These are phyloP conservation scores for Cutaneotrichosporon daszewskae DNA, from an alignment of 1,284 basidiomycete genomes.

Conservation along the genomic window DNA sequence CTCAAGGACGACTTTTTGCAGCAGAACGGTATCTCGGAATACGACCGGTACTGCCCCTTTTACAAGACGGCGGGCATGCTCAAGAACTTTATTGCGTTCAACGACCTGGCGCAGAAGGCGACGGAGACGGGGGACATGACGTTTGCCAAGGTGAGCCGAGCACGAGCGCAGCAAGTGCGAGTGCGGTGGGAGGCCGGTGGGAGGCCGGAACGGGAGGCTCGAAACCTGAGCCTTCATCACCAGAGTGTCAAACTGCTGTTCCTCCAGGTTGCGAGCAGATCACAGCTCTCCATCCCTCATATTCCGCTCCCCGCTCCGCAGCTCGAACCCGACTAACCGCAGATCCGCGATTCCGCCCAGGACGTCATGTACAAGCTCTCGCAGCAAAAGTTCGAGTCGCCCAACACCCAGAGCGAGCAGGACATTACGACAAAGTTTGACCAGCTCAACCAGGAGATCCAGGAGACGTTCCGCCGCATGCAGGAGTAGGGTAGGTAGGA, in stretches of 20 bases:
- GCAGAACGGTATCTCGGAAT: slow-evolving; percentile 98
- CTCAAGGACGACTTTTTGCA: slow-evolving; percentile 96
- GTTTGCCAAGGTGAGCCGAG: slow-evolving; percentile 65
- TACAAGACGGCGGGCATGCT: slow-evolving; percentile 97
- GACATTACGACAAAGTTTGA: slow-evolving; percentile 74
- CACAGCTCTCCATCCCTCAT: no score
- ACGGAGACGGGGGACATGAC: slow-evolving; percentile 71
- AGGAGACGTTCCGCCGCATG: slow-evolving; percentile 80
- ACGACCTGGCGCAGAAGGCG: slow-evolving; percentile 75
- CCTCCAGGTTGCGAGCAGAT: no score
- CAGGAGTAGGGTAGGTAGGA: slow-evolving; percentile 56
- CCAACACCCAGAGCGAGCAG: slow-evolving; percentile 69
- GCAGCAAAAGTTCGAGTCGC: slow-evolving; percentile 94
- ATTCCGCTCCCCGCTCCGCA: background rate
- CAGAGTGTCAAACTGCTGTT: no score
- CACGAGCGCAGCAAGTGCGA: no score
- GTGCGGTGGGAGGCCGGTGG: no score
- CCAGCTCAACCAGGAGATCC: slow-evolving; percentile 70
- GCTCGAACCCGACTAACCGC: slow-evolving; percentile 5
- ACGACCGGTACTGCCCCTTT: slow-evolving; percentile 95
- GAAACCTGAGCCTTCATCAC: no score
- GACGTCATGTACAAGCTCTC: slow-evolving; percentile 94
- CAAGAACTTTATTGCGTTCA: slow-evolving; percentile 91
- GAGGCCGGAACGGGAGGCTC: no score
- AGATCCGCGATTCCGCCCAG: slow-evolving; percentile 75